Percentiles rank a stretch among this genome's conserved stretches.
These are phyloP conservation scores for Rhododendron kiyosumense DNA, from an alignment of 148 eudicot species.

Conservation along the genomic window DNA sequence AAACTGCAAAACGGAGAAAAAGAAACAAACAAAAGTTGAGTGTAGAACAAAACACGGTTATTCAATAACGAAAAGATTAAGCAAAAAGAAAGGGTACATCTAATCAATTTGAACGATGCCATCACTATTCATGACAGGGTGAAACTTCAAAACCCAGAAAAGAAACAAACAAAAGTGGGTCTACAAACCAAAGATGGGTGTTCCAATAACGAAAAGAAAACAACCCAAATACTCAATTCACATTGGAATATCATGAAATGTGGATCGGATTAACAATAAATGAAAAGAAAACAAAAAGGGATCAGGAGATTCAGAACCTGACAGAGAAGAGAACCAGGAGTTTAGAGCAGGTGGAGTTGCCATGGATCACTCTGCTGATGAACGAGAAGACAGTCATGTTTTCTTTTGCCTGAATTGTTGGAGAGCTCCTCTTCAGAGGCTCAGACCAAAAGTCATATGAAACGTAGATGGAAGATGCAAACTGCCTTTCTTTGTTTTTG, in stretches of 20 bases:
- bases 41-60: background rate
- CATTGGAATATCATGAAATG: background rate
- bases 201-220: background rate
- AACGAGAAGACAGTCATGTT: slow-evolving; percentile 27
- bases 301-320: slow-evolving; percentile 31
- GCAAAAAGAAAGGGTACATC: background rate
- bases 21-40: background rate
- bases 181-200: background rate
- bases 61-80: background rate
- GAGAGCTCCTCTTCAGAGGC: background rate
- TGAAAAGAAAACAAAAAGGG: background rate
- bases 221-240: background rate
- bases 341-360: slow-evolving; percentile 35
- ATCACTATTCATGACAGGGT: background rate
- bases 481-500: too few species aligned
- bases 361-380: slow-evolving; percentile 31
- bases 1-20: background rate
- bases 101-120: background rate
- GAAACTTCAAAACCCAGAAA: background rate
- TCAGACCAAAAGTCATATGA: background rate
- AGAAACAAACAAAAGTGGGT: background rate
- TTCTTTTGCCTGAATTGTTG: background rate
- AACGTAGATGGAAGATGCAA: too few species aligned
- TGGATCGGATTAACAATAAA: background rate
- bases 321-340: slow-evolving; percentile 41